These are phyloP conservation scores for Eucalyptus polybractea DNA, from an alignment of 345 rosid genomes.

Conservation along the genomic window DNA sequence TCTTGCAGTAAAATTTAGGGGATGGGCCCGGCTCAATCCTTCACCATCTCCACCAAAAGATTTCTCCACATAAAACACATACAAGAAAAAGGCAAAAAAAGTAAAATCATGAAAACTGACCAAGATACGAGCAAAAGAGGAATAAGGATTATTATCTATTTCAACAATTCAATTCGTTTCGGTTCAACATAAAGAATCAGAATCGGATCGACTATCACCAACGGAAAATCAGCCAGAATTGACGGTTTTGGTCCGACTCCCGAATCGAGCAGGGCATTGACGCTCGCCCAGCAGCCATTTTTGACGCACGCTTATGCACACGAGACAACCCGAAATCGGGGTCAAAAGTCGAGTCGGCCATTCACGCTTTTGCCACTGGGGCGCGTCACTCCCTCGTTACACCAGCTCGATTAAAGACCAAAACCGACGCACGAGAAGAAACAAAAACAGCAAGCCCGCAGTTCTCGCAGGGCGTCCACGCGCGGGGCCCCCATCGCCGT, in stretches of 20 bases:
- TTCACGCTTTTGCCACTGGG: background rate
- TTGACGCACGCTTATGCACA: background rate
- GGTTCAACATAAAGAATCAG: background rate
- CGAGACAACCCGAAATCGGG: background rate
- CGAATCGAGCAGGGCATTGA: too few relatives aligned
- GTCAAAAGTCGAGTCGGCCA: background rate
- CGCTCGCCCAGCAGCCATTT: background rate
- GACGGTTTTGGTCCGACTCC: background rate
- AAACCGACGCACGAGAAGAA: background rate
- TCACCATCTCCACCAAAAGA: background rate
- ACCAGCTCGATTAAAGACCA: background rate
- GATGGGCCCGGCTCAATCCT: background rate
- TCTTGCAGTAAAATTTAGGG: background rate
- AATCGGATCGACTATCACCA: background rate
- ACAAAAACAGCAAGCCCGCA: background rate
- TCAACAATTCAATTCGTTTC: rapidly evolving
- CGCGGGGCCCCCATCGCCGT: too few relatives aligned
- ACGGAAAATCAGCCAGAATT: background rate
- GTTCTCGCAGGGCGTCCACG: too few relatives aligned
- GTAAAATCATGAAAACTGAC: background rate
- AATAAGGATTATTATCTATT: background rate
- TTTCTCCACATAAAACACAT: background rate
- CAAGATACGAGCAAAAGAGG: background rate
- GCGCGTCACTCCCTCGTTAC: background rate
- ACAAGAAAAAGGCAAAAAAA: background rate